Evolutionary conservation across 306 rosid species (phyloP).

Genomic region (Urtica urens): DNA sequence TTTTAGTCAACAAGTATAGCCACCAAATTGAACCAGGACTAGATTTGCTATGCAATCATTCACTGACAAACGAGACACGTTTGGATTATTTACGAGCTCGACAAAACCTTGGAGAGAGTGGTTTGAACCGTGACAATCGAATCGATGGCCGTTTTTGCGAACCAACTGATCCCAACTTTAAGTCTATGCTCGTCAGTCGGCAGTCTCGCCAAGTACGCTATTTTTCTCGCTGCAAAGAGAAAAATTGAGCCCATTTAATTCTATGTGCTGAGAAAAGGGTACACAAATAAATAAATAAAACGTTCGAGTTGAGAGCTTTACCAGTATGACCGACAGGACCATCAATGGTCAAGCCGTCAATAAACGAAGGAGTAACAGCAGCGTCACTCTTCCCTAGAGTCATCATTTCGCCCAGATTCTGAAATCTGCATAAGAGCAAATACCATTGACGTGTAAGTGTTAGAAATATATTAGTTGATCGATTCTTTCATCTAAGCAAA

Average conservation of each 20-base stretch:
- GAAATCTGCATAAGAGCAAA: conserved; percentile 43
- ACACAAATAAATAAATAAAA: not conserved
- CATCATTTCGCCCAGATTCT: conserved; percentile 97
- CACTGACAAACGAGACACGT: too few relatives aligned
- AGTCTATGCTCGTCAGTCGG: conserved; percentile 87
- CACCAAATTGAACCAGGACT: too few relatives aligned
- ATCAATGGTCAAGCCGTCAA: conserved; percentile 82
- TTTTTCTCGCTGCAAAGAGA: conserved; percentile 67
- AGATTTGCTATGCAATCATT: too few relatives aligned
- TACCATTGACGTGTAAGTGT: too few relatives aligned
- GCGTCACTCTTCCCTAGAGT: conserved; percentile 84
- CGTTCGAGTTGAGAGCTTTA: conserved; percentile 12
- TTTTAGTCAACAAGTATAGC: too few relatives aligned
- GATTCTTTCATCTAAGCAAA: not conserved
- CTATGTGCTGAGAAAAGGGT: too few relatives aligned
- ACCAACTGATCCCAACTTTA: conserved; percentile 94
- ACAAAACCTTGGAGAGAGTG: conserved; percentile 51
- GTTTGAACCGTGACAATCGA: conserved; percentile 61
- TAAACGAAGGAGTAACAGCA: conserved; percentile 79
- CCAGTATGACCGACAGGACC: conserved; percentile 88
- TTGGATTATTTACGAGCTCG: conserved; percentile 36
- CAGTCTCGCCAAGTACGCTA: conserved; percentile 84
- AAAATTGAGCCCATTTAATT: too few relatives aligned
- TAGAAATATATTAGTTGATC: too few relatives aligned
- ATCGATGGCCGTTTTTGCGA: conserved; percentile 72